phyloP scores from a whole-genome alignment of 2,329 filamentous ascomycete genomes.

The Hansfordia pulvinata region DNA sequence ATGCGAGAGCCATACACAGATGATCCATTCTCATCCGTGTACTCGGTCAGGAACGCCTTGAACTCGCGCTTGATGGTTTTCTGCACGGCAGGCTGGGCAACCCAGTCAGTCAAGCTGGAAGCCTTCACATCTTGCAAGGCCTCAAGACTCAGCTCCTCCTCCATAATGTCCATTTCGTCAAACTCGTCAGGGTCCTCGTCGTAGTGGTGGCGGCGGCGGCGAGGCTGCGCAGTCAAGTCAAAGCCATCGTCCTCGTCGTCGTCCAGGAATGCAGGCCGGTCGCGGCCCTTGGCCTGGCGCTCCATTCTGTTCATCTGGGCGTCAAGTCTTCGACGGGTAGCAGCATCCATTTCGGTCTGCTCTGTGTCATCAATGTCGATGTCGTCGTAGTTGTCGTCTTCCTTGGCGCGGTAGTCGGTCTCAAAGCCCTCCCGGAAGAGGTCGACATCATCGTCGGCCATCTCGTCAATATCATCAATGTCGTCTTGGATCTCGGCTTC shows the following conservation, averaged over 20 bases:
- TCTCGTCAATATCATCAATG: constrained; percentile 66
- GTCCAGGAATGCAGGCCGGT: constrained; percentile 58
- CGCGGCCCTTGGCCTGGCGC: constrained; percentile 52
- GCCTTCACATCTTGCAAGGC: constrained; percentile 89
- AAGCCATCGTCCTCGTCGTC: constrained; percentile 78
- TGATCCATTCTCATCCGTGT: constrained; percentile 74
- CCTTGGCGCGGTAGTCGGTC: constrained; percentile 54
- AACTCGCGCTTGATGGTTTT: constrained; percentile 92
- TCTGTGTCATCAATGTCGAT: constrained; percentile 66
- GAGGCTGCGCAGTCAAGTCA: constrained; percentile 74
- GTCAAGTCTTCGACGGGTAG: constrained; percentile 56
- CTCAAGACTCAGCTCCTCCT: constrained; percentile 86
- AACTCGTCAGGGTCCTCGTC: constrained; percentile 91
- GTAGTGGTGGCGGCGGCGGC: constrained; percentile 76
- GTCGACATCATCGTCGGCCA: constrained; percentile 70
- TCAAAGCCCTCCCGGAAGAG: constrained; percentile 64
- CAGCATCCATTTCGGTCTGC: constrained; percentile 55
- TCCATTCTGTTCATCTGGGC: constrained; percentile 62
- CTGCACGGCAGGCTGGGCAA: constrained; percentile 78
- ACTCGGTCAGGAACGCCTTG: constrained; percentile 93
- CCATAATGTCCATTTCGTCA: constrained; percentile 88
- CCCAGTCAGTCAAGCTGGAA: constrained; percentile 87
- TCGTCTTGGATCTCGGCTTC: constrained; percentile 61
- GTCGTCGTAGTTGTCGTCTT: constrained; percentile 56
- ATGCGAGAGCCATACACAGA: constrained; percentile 95